These are phyloP conservation scores for Fusarium verticillioides DNA, from an alignment of 2,329 filamentous ascomycete genomes.

Conservation along the genomic window DNA sequence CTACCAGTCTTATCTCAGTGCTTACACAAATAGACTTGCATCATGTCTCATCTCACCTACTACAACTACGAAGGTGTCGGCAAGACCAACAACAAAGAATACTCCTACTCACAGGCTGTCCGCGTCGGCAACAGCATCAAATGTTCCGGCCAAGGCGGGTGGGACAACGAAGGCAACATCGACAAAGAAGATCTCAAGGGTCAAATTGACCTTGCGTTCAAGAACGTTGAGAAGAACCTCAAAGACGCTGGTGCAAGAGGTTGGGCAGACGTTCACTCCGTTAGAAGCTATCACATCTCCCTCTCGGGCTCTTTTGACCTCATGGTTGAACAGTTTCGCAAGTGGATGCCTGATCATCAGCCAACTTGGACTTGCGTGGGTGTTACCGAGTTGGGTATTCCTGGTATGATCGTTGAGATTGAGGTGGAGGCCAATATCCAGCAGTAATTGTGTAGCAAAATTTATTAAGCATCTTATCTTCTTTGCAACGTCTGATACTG, in stretches of 20 bases:
- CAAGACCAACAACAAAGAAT: constrained; percentile 37
- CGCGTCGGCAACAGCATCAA: constrained; percentile 36
- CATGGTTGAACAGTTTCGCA: constrained; percentile 60
- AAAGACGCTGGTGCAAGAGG: constrained; percentile 65
- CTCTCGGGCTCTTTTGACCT: constrained; percentile 53
- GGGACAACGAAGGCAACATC: constrained; percentile 35
- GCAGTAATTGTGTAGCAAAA: neutral
- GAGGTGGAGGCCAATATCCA: constrained; percentile 60
- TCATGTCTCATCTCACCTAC: constrained; percentile 49
- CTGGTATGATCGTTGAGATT: constrained; percentile 68
- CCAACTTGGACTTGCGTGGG: constrained; percentile 66
- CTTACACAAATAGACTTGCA: neutral
- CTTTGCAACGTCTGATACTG: too few species aligned
- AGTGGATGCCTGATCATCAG: constrained; percentile 63
- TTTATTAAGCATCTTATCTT: neutral
- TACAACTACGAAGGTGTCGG: constrained; percentile 49
- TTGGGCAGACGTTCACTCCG: constrained; percentile 64
- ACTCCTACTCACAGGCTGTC: constrained; percentile 41
- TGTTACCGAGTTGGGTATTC: constrained; percentile 58
- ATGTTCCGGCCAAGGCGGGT: constrained; percentile 41
- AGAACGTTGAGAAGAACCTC: constrained; percentile 64
- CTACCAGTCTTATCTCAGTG: too few species aligned
- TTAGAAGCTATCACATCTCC: constrained; percentile 58
- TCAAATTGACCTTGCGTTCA: constrained; percentile 64
- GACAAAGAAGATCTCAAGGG: constrained; percentile 52